Evolutionary conservation across 2,329 filamentous ascomycete species (phyloP).

Genomic region (Gaeumannomyces sp.): DNA sequence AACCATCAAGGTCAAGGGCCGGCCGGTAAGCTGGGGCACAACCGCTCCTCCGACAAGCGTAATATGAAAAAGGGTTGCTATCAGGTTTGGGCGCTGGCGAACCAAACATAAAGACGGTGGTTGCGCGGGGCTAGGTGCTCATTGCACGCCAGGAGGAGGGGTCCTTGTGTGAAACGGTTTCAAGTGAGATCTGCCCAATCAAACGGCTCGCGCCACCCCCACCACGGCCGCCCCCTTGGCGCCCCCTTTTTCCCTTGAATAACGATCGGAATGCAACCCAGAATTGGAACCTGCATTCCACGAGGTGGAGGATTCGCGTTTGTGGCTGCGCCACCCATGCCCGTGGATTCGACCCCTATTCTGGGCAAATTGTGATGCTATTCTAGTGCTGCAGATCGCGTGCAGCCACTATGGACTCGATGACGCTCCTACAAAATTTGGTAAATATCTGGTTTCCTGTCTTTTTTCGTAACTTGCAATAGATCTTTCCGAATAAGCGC

Average conservation of each 20-base stretch:
- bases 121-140: too few relatives aligned
- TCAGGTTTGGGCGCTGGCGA: not conserved
- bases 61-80: not conserved
- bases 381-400: not conserved
- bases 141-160: too few relatives aligned
- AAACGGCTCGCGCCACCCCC: not conserved
- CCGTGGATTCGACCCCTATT: conserved; percentile 1
- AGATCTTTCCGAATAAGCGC: too few relatives aligned
- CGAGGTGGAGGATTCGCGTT: not conserved
- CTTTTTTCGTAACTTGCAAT: too few relatives aligned
- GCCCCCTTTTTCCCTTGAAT: not conserved
- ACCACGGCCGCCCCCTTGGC: not conserved
- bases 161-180: not conserved
- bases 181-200: not conserved
- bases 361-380: conserved; percentile 4
- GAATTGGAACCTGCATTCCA: not conserved
- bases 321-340: not conserved
- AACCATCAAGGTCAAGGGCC: too few relatives aligned
- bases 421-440: too few relatives aligned
- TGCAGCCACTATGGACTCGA: not conserved
- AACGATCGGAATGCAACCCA: not conserved
- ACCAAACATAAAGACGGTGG: not conserved
- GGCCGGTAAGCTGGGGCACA: not conserved
- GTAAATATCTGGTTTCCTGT: too few relatives aligned
- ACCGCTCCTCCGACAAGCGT: not conserved